A percentile compares a stretch with the other conserved stretches of the same genome.
Evolutionary conservation across 345 rosid genomes (phyloP).

Genomic region (Rubroshorea leprosula): DNA sequence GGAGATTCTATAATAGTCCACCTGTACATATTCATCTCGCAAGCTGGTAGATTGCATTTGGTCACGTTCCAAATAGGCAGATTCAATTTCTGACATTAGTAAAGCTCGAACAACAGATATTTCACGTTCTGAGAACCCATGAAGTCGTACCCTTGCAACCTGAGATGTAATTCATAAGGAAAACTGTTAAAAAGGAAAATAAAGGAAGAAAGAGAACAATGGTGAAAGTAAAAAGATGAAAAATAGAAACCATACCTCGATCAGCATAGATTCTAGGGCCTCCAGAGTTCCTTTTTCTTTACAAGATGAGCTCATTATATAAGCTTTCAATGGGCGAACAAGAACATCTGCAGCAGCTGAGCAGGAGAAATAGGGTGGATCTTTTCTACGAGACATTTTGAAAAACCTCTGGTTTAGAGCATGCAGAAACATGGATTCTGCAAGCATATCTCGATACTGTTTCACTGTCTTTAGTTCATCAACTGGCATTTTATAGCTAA

Average conservation of each 20-base stretch:
- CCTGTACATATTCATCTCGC: conserved; percentile 85
- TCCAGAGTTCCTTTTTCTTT: conserved; percentile 75
- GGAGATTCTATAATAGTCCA: conserved; percentile 12
- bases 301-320: conserved; percentile 71
- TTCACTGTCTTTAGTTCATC: conserved; percentile 68
- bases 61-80: conserved; percentile 94
- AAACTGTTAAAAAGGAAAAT: conserved; percentile 5
- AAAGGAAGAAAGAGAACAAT: conserved; percentile 9
- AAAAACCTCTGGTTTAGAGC: conserved; percentile 88
- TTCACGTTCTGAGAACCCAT: conserved; percentile 93
- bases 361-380: conserved; percentile 88
- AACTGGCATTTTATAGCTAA: conserved; percentile 76
- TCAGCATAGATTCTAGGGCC: conserved; percentile 83
- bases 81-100: conserved; percentile 82
- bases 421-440: conserved; percentile 70
- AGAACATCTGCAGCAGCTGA: conserved; percentile 74
- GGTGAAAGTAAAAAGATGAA: conserved; percentile 20
- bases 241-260: conserved; percentile 45
- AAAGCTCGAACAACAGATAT: conserved; percentile 74
- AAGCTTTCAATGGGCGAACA: conserved; percentile 74
- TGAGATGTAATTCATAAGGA: conserved; percentile 23
- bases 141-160: conserved; percentile 85
- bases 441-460: conserved; percentile 72
- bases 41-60: conserved; percentile 86
- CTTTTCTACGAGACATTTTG: conserved; percentile 67